Evolutionary conservation across 2,329 filamentous ascomycete species (phyloP).

Genomic region (Parastagonospora avenae): DNA sequence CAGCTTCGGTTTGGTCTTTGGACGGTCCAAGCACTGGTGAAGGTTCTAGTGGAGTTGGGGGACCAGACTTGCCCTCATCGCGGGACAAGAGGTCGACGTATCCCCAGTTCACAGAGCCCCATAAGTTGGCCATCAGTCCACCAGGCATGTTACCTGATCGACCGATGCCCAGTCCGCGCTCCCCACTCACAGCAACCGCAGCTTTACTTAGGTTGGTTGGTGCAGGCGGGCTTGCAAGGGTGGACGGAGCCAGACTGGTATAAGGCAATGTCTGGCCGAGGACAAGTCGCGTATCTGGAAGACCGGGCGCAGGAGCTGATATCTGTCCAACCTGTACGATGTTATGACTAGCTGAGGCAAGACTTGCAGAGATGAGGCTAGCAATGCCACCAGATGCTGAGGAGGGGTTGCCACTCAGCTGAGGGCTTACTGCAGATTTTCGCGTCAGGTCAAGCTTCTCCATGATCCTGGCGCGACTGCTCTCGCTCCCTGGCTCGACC

Average conservation of each 20-base stretch:
- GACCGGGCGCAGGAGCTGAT: conserved; percentile 39
- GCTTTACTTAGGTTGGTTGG: conserved; percentile 85
- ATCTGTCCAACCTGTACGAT: conserved; percentile 69
- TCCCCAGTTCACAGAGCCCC: conserved; percentile 87
- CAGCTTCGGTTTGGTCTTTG: conserved; percentile 19
- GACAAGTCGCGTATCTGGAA: conserved; percentile 44
- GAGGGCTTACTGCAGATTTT: conserved; percentile 68
- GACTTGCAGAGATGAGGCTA: conserved; percentile 82
- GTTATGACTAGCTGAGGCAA: conserved; percentile 72
- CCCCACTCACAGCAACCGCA: conserved; percentile 80
- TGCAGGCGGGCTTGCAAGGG: conserved; percentile 80
- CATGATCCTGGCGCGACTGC: conserved; percentile 79
- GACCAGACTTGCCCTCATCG: conserved; percentile 52
- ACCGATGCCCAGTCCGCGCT: conserved; percentile 71
- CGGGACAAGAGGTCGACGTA: conserved; percentile 66
- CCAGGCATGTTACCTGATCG: conserved; percentile 72
- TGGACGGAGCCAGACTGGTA: conserved; percentile 77
- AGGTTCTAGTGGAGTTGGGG: conserved; percentile 40
- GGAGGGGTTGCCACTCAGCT: conserved; percentile 48
- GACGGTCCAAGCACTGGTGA: conserved; percentile 25
- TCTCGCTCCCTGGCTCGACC: conserved; percentile 70
- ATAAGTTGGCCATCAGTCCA: conserved; percentile 88
- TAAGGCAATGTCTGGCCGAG: conserved; percentile 55
- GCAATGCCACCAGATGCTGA: conserved; percentile 72
- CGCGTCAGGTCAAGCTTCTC: conserved; percentile 90